A percentile compares a stretch with the other conserved stretches of the same genome.
Conservation (phyloP, 2,329 filamentous ascomycete species). For the Penicillium griseofulvum region DNA sequence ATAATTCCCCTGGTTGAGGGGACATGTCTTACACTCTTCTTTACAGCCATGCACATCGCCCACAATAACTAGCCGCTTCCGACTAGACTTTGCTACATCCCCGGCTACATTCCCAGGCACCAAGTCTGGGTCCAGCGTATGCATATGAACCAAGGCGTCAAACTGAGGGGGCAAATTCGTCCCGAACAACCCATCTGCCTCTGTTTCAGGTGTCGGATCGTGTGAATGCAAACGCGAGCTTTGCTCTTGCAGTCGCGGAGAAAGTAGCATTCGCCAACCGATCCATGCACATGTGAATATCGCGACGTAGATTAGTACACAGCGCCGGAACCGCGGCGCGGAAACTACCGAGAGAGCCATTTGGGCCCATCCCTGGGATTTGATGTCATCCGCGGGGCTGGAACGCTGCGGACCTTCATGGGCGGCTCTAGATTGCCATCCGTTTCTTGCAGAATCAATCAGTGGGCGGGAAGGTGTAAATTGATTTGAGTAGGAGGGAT, state of each 20-base stretch:
- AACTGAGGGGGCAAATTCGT: slow-evolving; percentile 49
- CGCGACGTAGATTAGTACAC: slow-evolving; percentile 35
- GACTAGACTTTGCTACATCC: slow-evolving; percentile 16
- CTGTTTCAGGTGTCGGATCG: slow-evolving; percentile 28
- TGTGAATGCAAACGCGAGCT: slow-evolving; percentile 30
- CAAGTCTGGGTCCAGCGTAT: slow-evolving; percentile 48
- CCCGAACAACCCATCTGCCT: slow-evolving; percentile 44
- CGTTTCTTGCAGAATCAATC: slow-evolving; percentile 40
- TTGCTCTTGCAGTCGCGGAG: slow-evolving; percentile 34
- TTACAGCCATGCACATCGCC: slow-evolving; percentile 93
- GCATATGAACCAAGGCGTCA: slow-evolving; percentile 51
- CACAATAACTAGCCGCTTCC: slow-evolving; percentile 70
- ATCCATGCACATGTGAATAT: slow-evolving; percentile 32
- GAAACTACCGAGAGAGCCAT: slow-evolving; percentile 34
- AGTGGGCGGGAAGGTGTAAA: slow-evolving; percentile 30
- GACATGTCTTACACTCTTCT: slow-evolving; percentile 53
- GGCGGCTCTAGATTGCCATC: slow-evolving; percentile 33
- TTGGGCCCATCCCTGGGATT: slow-evolving; percentile 23
- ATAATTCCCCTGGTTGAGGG: background rate
- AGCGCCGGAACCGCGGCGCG: slow-evolving; percentile 44
- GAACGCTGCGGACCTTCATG: slow-evolving; percentile 16
- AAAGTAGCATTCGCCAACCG: slow-evolving; percentile 35
- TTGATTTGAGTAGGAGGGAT: slow-evolving; percentile 9
- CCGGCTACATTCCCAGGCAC: slow-evolving; percentile 39
- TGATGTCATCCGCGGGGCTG: slow-evolving; percentile 13